These are phyloP conservation scores for Candida patagonica DNA, from an alignment of 805 yeast species.

Conservation along the genomic window DNA sequence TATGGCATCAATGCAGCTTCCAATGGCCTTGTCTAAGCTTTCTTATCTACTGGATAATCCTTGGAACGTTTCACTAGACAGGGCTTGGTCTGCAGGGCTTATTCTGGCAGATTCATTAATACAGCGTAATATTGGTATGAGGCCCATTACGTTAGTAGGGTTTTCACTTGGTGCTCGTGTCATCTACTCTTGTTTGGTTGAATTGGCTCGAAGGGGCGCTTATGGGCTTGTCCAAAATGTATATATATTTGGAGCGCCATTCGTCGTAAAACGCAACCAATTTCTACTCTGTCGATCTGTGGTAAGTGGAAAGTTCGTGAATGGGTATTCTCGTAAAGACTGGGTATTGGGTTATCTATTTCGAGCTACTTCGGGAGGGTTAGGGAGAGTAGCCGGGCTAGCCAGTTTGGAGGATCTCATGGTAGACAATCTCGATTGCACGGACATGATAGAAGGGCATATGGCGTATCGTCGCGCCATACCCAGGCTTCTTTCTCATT, in stretches of 20 bases:
- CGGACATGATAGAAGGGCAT: slow-evolving; percentile 84
- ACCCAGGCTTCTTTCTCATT: slow-evolving; percentile 61
- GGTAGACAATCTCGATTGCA: slow-evolving; percentile 80
- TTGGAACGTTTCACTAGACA: slow-evolving; percentile 92
- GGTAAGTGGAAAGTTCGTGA: slow-evolving; percentile 82
- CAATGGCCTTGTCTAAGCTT: slow-evolving; percentile 82
- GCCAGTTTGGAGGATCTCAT: slow-evolving; percentile 59
- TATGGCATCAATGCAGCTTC: slow-evolving; percentile 88
- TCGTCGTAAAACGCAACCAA: slow-evolving; percentile 70
- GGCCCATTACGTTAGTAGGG: slow-evolving; percentile 89
- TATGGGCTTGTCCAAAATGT: slow-evolving; percentile 86
- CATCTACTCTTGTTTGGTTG: slow-evolving; percentile 80
- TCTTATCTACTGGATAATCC: slow-evolving; percentile 91
- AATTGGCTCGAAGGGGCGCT: slow-evolving; percentile 77
- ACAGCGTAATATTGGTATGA: slow-evolving; percentile 77
- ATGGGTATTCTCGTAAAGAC: slow-evolving; percentile 85
- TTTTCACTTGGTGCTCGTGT: slow-evolving; percentile 90
- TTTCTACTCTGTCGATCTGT: slow-evolving; percentile 70
- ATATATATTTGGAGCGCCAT: slow-evolving; percentile 78
- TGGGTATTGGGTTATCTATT: slow-evolving; percentile 94
- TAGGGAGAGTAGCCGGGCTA: slow-evolving; percentile 84
- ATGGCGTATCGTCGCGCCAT: slow-evolving; percentile 94
- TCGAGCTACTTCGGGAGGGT: slow-evolving; percentile 92
- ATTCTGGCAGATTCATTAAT: slow-evolving; percentile 86
- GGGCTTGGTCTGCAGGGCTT: slow-evolving; percentile 95